Percentiles rank a stretch among this genome's conserved stretches.
Conservation (phyloP, 169 alveolate species). For the Condylostoma magnum region DNA sequence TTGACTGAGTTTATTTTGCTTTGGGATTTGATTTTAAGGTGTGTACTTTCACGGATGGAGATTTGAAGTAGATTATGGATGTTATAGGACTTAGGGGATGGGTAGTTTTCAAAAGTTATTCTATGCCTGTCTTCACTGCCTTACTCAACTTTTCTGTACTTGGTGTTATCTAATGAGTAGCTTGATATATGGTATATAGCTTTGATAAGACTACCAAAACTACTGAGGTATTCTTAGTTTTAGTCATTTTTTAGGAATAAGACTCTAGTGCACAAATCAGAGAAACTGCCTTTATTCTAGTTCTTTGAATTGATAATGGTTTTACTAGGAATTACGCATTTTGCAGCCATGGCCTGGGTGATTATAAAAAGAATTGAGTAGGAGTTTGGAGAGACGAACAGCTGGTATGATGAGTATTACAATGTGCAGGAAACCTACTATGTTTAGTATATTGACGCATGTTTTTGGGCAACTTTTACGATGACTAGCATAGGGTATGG, state of each 20-base stretch:
- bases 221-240: conserved; percentile 31
- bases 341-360: conserved; percentile 42
- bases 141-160: conserved; percentile 19
- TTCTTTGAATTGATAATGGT: conserved; percentile 20
- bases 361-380: conserved; percentile 45
- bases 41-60: background rate
- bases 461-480: conserved; percentile 43
- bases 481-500: conserved; percentile 53
- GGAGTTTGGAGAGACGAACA: background rate
- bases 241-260: conserved; percentile 28
- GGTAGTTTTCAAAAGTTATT: too few relatives aligned
- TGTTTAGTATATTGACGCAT: conserved; percentile 48
- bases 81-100: too few relatives aligned
- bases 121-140: conserved; percentile 29
- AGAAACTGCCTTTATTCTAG: background rate
- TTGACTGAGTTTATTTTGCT: conserved; percentile 37
- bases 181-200: conserved; percentile 31
- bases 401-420: conserved; percentile 23
- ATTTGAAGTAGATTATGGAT: conserved; percentile 43
- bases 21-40: conserved; percentile 34
- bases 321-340: conserved; percentile 33
- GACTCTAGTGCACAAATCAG: conserved; percentile 4
- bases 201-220: conserved; percentile 24
- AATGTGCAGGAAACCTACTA: conserved; percentile 15
- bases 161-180: background rate